phyloP scores from a whole-genome alignment of 2,329 filamentous ascomycete genomes.

The Coleophoma eucalyptorum region DNA sequence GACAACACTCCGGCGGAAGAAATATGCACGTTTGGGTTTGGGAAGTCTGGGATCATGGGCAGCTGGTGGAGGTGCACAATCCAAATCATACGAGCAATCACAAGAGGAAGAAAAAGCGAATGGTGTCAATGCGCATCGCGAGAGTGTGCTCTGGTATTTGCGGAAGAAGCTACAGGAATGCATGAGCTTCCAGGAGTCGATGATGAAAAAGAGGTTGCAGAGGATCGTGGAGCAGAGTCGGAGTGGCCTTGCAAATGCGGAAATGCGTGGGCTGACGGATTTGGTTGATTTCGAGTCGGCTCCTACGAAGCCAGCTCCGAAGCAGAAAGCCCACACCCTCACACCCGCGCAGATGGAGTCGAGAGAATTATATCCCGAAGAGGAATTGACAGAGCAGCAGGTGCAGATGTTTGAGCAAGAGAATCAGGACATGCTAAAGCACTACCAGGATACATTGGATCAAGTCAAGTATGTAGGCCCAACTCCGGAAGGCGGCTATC shows the following conservation, averaged over 20 bases:
- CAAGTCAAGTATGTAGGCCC: slow-evolving; percentile 77
- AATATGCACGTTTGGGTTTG: slow-evolving; percentile 56
- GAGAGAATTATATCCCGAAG: slow-evolving; percentile 18
- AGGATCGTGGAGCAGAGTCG: slow-evolving; percentile 87
- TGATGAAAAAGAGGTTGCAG: slow-evolving; percentile 88
- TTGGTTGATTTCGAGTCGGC: slow-evolving; percentile 19
- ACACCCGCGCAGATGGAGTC: slow-evolving; percentile 13
- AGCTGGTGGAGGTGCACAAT: slow-evolving; percentile 55
- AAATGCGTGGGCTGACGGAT: slow-evolving; percentile 25
- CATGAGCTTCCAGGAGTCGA: slow-evolving; percentile 74
- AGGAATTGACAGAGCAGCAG: slow-evolving; percentile 73
- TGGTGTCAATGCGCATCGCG: slow-evolving; percentile 66
- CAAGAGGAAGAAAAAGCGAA: slow-evolving; percentile 67
- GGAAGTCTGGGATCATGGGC: slow-evolving; percentile 64
- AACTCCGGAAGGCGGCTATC: background rate
- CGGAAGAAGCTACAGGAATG: slow-evolving; percentile 72
- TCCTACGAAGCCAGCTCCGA: slow-evolving; percentile 9
- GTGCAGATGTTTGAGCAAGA: slow-evolving; percentile 90
- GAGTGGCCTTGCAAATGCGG: slow-evolving; percentile 73
- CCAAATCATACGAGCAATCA: slow-evolving; percentile 63
- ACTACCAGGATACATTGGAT: slow-evolving; percentile 90
- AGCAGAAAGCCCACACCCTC: slow-evolving; percentile 8
- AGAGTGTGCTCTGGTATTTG: slow-evolving; percentile 81
- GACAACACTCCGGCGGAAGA: slow-evolving; percentile 65
- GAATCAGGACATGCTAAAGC: slow-evolving; percentile 87